Evolutionary conservation across 1,284 basidiomycete genomes (phyloP), one percentile per base, ranked within the genome.

Genomic region (Microstroma glucosiphilum): DNA sequence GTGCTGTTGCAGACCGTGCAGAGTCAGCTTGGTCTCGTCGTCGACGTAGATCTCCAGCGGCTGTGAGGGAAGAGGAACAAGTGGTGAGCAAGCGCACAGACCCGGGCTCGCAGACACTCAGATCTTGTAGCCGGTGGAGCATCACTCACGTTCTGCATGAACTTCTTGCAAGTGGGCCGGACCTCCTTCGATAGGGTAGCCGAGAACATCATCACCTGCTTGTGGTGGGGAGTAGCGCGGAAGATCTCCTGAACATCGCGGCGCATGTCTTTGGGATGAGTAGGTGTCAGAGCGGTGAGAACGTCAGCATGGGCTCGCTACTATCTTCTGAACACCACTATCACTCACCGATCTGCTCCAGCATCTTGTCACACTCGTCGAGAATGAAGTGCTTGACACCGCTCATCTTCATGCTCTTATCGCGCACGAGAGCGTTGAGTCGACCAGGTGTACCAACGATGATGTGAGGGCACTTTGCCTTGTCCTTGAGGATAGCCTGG

Each of bases 201-300:
- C 75, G 91, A 94, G 85, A 99, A 99, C 96, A 99, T 98, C 96
- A 98, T 98, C 70, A 99, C 96, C 85, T 99, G 96, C 85, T 99
- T 99, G 86, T 96, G 92, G 82, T 96, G 94, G 62, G 96, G 96
- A n/a, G 96, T 98, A 17, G 92, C 87, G 74, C 93, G 89, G 87
- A 98, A 99, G 77, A 99, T 97, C 83, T 99, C 96, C 86, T 99
- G 96, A 67, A 99, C 94, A 81, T 99, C 96, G 76, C 96, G 91
- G 82, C 96, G 94, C 96, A 99, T 99, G 88, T 98, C 94, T 97
- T 81, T 76, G 46, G n/a, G 2, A n/a, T 8, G 57, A 21, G 25
- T 6, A 26, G 30, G 8, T 46, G 0, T 6, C n/a, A 21, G 37
- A 3, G 30, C 2, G 37, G 17, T 12, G 13, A 2, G 6, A 1